phyloP scores from a whole-genome alignment of 805 yeast genomes.

The Cyberlindnera galapagoensis region DNA sequence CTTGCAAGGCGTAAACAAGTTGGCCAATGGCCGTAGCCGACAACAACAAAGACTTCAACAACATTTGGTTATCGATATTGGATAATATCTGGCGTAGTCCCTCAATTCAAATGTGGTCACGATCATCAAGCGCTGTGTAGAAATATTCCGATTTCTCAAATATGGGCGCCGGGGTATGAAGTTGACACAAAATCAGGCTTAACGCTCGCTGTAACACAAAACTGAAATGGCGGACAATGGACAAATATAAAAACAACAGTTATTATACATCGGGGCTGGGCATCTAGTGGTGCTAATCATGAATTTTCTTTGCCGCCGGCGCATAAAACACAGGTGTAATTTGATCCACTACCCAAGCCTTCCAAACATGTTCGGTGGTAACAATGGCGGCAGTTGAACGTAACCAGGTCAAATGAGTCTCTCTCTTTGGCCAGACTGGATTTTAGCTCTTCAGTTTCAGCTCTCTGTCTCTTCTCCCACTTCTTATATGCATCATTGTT shows the following conservation, averaged over 20 bases:
- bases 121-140: too few relatives aligned
- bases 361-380: slow-evolving; percentile 55
- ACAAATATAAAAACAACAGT: too few relatives aligned
- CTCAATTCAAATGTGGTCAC: too few relatives aligned
- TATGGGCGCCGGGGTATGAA: too few relatives aligned
- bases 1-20: not conserved
- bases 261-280: too few relatives aligned
- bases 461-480: slow-evolving; percentile 46
- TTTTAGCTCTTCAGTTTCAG: slow-evolving; percentile 24
- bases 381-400: slow-evolving; percentile 62
- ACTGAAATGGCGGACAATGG: too few relatives aligned
- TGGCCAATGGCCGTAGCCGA: slow-evolving; percentile 1
- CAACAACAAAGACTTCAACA: slow-evolving; percentile 5
- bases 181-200: too few relatives aligned
- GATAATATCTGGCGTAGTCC: not conserved
- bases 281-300: too few relatives aligned
- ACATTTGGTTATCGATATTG: too few relatives aligned
- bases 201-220: too few relatives aligned
- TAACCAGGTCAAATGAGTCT: slow-evolving; percentile 31
- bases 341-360: slow-evolving; percentile 34
- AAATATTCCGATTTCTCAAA: too few relatives aligned
- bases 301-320: slow-evolving; percentile 13
- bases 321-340: slow-evolving; percentile 36
- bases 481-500: slow-evolving; percentile 40
- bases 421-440: slow-evolving; percentile 1